Evolutionary conservation across 192 early-diverging fungal genomes (phyloP).

Genomic region (Cladochytrium replicatum): DNA sequence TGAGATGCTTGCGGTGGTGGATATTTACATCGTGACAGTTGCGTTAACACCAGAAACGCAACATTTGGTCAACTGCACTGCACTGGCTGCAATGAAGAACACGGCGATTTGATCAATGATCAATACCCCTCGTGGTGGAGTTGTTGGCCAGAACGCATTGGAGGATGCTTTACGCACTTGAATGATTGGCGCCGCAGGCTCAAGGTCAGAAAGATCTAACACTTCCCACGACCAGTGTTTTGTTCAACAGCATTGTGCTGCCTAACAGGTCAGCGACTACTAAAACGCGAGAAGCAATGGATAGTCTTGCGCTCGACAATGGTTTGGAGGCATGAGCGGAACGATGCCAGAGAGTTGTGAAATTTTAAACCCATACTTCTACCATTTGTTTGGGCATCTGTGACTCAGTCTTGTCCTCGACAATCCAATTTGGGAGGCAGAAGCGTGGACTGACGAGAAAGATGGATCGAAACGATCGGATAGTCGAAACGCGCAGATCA

Average conservation of each 20-base stretch:
- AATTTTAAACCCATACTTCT: too few relatives aligned
- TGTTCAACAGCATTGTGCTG: constrained; percentile 68
- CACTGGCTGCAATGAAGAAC: constrained; percentile 62
- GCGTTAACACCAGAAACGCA: constrained; percentile 59
- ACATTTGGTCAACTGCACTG: constrained; percentile 54
- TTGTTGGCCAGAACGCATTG: constrained; percentile 67
- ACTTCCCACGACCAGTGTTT: constrained; percentile 50
- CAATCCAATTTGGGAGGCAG: too few relatives aligned
- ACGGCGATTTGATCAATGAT: constrained; percentile 62
- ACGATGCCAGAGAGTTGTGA: too few relatives aligned
- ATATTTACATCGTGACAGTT: constrained; percentile 68
- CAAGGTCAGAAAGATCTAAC: constrained; percentile 82
- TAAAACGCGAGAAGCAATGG: constrained; percentile 77
- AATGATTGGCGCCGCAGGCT: constrained; percentile 59
- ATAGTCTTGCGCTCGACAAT: constrained; percentile 64
- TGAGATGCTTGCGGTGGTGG: constrained; percentile 47
- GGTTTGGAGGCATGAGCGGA: too few relatives aligned
- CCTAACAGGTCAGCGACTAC: constrained; percentile 75
- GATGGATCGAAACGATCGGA: too few relatives aligned
- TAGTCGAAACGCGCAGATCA: too few relatives aligned
- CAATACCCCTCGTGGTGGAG: constrained; percentile 69
- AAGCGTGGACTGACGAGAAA: too few relatives aligned
- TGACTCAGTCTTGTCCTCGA: too few relatives aligned
- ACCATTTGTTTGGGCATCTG: too few relatives aligned
- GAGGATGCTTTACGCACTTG: constrained; percentile 50